Conservation (phyloP, 108 stramenopile species). For the Pinguiococcus pyrenoidosus region DNA sequence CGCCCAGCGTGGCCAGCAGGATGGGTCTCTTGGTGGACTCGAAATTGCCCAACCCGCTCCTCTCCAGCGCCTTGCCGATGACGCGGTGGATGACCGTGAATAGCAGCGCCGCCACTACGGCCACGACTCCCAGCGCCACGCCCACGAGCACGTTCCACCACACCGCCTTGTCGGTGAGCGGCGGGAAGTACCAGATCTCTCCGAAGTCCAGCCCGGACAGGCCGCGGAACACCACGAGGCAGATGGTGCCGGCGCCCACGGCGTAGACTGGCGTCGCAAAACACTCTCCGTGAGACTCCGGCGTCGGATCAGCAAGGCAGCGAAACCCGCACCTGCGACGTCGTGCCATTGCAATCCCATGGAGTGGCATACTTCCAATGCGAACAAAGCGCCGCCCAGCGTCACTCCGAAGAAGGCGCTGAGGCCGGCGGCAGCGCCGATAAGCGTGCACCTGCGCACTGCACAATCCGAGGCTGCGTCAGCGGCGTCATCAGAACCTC, state of each 20-base stretch:
- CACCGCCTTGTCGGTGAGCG: not conserved
- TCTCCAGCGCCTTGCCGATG: not conserved
- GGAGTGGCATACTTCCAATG: constrained; percentile 21
- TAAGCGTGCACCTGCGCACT: constrained; percentile 17
- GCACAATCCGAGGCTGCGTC: too few relatives aligned
- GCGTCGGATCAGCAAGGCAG: too few relatives aligned
- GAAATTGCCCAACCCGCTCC: constrained; percentile 9
- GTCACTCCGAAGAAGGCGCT: constrained; percentile 24
- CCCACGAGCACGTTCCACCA: not conserved
- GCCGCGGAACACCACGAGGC: constrained; percentile 10
- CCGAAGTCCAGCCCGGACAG: constrained; percentile 6
- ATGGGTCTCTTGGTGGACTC: constrained; percentile 7
- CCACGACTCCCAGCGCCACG: not conserved
- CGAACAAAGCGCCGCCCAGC: constrained; percentile 16
- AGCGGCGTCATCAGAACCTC: too few relatives aligned
- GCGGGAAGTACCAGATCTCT: constrained; percentile 8
- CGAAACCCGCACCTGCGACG: too few relatives aligned
- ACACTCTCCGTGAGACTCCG: too few relatives aligned
- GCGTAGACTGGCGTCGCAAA: constrained; percentile 8
- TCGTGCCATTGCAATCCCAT: constrained; percentile 28
- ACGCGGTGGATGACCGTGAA: not conserved
- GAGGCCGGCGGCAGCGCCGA: constrained; percentile 21
- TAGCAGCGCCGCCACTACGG: not conserved
- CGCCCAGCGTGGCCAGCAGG: constrained; percentile 8
- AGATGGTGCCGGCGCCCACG: constrained; percentile 3